Conservation (phyloP, 2,329 filamentous ascomycete genomes). For the Gyromitra esculenta region DNA sequence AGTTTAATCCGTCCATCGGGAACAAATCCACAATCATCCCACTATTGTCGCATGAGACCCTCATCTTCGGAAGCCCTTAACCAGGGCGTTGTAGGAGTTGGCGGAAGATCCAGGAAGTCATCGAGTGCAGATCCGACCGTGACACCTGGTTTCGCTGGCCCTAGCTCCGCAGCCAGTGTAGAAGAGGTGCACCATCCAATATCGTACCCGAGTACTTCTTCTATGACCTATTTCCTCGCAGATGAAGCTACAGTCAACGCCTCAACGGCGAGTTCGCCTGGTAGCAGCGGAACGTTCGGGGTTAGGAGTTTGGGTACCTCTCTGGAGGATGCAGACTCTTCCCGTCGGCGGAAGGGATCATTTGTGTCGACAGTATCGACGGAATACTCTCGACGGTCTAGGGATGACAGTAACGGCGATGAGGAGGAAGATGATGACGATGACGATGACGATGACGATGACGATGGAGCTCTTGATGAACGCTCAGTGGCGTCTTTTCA, state of each 20-base stretch:
- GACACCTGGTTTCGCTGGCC: slow-evolving; percentile 48
- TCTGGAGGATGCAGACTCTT: slow-evolving; percentile 34
- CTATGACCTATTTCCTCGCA: slow-evolving; percentile 67
- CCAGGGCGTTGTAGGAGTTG: slow-evolving; percentile 52
- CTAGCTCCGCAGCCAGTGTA: slow-evolving; percentile 45
- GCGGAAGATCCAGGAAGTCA: slow-evolving; percentile 56
- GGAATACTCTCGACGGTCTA: slow-evolving; percentile 36
- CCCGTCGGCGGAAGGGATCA: slow-evolving; percentile 37
- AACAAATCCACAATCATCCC: slow-evolving; percentile 17
- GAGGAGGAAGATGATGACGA: slow-evolving; percentile 33
- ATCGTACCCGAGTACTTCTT: slow-evolving; percentile 57
- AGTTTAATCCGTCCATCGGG: slow-evolving; percentile 6
- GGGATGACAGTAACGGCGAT: slow-evolving; percentile 29
- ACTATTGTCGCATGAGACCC: slow-evolving; percentile 52
- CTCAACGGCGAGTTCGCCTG: slow-evolving; percentile 58
- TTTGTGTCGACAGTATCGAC: slow-evolving; percentile 40
- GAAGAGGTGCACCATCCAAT: slow-evolving; percentile 57
- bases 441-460: slow-evolving; percentile 27
- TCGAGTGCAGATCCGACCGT: slow-evolving; percentile 54
- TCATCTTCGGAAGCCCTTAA: slow-evolving; percentile 52
- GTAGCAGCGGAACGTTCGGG: slow-evolving; percentile 52
- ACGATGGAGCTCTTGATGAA: slow-evolving; percentile 45
- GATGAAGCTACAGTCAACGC: slow-evolving; percentile 64
- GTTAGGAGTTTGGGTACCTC: slow-evolving; percentile 50
- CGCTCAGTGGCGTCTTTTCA: slow-evolving; percentile 49